These are phyloP conservation scores for Aphelidium insulamus DNA, from an alignment of 371 early-diverging fungal genomes.

Conservation along the genomic window DNA sequence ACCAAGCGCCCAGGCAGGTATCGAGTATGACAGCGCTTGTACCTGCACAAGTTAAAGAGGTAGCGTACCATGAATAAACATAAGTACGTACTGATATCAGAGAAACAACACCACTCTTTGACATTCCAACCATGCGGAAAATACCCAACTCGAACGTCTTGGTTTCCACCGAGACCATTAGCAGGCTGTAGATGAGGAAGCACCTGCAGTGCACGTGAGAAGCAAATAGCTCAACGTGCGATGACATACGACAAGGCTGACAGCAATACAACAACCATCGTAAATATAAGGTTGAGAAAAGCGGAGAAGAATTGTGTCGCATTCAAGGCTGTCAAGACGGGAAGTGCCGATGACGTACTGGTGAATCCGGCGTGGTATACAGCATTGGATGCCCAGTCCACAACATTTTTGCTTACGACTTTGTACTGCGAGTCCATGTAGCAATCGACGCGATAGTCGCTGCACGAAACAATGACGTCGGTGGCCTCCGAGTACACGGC, in stretches of 20 bases:
- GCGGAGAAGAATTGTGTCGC: slow-evolving; percentile 3
- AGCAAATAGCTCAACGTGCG: no score
- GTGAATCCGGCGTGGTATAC: slow-evolving; percentile 3
- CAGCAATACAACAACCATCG: no score
- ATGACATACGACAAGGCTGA: no score
- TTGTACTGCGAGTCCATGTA: no score
- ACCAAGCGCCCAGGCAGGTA: slow-evolving; percentile 9
- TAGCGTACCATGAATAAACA: neutral
- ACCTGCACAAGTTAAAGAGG: neutral
- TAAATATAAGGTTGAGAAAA: slow-evolving; percentile 8
- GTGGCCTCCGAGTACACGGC: no score
- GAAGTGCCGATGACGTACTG: neutral
- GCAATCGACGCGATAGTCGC: no score
- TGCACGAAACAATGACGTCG: no score
- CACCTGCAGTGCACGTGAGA: slow-evolving; percentile 5
- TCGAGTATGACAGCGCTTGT: slow-evolving; percentile 7
- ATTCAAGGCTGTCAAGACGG: slow-evolving; percentile 1
- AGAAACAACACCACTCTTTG: neutral
- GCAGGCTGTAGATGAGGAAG: slow-evolving; percentile 10
- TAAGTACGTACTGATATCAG: slow-evolving; percentile 2
- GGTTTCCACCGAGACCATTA: slow-evolving; percentile 11
- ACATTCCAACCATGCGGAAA: slow-evolving; percentile 11
- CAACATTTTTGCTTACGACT: slow-evolving; percentile 1
- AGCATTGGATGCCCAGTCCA: slow-evolving; percentile 5
- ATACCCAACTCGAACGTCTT: slow-evolving; percentile 9